Evolutionary conservation across 73 alveolate species (phyloP).

Genomic region (Paramecium primaurelia): DNA sequence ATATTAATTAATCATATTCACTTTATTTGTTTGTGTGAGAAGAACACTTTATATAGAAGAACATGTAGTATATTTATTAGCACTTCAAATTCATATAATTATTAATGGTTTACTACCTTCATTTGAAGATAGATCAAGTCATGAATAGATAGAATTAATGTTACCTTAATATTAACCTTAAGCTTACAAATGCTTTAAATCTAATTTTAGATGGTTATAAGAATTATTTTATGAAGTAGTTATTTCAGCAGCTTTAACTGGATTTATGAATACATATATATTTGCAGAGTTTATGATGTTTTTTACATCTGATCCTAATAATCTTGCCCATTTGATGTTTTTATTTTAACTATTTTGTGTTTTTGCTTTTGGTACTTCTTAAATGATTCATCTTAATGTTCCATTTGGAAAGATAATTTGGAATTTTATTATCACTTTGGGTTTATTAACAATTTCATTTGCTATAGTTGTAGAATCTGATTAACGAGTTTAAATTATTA

Average conservation of each 20-base stretch:
- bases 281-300: conserved; percentile 29
- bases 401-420: not conserved
- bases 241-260: not conserved
- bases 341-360: not conserved
- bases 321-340: conserved; percentile 9
- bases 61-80: not conserved
- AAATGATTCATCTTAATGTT: conserved; percentile 4
- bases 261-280: not conserved
- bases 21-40: not conserved
- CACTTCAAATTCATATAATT: not conserved
- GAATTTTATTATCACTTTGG: not conserved
- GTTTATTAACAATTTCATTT: not conserved
- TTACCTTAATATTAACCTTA: not conserved
- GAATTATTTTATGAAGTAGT: conserved; percentile 19
- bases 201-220: conserved; percentile 41
- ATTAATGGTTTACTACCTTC: not conserved
- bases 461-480: not conserved
- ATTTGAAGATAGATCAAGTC: conserved; percentile 6
- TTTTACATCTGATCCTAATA: not conserved
- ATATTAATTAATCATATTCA: not conserved
- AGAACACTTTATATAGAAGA: not conserved
- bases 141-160: conserved; percentile 21
- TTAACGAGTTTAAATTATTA: not conserved
- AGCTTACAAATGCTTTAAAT: not conserved
- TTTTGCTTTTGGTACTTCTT: not conserved